Evolutionary conservation across 2,329 filamentous ascomycete species (phyloP).

Genomic region (Cladosporium sphaerospermum): DNA sequence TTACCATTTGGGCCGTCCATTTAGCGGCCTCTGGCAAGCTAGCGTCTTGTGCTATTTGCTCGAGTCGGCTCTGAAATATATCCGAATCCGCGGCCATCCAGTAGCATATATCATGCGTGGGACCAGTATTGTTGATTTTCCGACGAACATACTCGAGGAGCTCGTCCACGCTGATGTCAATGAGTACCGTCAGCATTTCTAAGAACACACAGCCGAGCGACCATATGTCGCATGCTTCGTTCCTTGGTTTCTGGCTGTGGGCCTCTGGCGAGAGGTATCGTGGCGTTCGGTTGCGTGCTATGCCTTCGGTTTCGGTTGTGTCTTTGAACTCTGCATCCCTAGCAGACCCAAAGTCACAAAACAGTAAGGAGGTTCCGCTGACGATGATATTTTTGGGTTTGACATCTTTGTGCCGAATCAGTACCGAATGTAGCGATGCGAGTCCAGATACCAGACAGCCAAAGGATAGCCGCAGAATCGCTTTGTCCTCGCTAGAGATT

Average conservation of each 20-base stretch:
- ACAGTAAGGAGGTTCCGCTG: background rate
- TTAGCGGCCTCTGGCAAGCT: background rate
- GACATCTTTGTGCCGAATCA: slow-evolving; percentile 9
- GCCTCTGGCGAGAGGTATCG: background rate
- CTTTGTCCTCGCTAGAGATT: background rate
- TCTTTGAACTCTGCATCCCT: background rate
- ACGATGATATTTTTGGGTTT: slow-evolving; percentile 10
- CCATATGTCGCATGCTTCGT: background rate
- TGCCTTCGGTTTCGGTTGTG: background rate
- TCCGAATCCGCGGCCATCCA: background rate
- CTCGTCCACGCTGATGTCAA: background rate
- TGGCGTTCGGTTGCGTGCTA: background rate
- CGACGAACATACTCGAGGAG: background rate
- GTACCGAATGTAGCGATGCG: background rate
- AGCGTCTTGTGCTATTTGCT: too few relatives aligned
- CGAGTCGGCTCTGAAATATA: too few relatives aligned
- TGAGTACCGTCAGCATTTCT: background rate
- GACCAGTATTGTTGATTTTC: background rate
- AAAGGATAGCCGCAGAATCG: background rate
- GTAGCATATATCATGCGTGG: background rate
- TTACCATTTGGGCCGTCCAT: background rate
- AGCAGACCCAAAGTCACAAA: background rate
- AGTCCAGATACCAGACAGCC: background rate
- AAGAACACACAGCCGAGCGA: background rate
- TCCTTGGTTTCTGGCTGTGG: background rate